Conservation (phyloP, 306 rosid genomes). For the Hippophae rhamnoides region DNA sequence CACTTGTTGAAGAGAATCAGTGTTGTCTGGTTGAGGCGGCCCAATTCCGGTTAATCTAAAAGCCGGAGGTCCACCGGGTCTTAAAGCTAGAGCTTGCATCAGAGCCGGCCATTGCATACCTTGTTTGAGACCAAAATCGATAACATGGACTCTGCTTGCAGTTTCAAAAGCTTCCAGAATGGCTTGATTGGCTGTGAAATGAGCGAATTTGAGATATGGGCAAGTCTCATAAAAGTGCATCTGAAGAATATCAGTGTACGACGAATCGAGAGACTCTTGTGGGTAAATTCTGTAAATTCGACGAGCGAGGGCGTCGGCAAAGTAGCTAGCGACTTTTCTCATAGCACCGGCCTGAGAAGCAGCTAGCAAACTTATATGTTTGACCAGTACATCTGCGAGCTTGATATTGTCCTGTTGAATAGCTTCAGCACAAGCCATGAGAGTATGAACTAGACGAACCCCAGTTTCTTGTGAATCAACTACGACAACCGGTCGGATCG, state of each 20-base stretch:
- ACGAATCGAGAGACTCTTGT: conserved; percentile 28
- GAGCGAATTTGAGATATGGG: conserved; percentile 82
- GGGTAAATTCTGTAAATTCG: conserved; percentile 55
- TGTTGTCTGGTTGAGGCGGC: conserved; percentile 51
- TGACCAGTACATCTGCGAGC: conserved; percentile 52
- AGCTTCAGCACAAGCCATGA: conserved; percentile 80
- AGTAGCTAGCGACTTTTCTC: conserved; percentile 66
- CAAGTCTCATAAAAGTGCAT: conserved; percentile 75
- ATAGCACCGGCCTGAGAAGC: conserved; percentile 62
- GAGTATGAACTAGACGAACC: conserved; percentile 69
- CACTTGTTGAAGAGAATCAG: conserved; percentile 60
- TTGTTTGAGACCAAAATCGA: conserved; percentile 69
- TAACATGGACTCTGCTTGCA: conserved; percentile 56
- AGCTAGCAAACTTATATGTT: conserved; percentile 49
- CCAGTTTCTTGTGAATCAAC: conserved; percentile 64
- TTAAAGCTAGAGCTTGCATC: conserved; percentile 67
- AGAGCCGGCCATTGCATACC: conserved; percentile 97
- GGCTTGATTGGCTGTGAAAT: conserved; percentile 88
- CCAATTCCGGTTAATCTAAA: conserved; percentile 79
- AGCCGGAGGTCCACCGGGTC: conserved; percentile 67
- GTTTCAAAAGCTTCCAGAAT: conserved; percentile 63
- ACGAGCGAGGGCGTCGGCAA: conserved; percentile 51
- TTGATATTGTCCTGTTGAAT: conserved; percentile 48
- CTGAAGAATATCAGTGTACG: conserved; percentile 48
- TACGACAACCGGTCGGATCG: conserved; percentile 50